Evolutionary conservation across 192 early-diverging fungal genomes (phyloP), one percentile per base, ranked within the genome.

Genomic region (Chytriomyces hyalinus): DNA sequence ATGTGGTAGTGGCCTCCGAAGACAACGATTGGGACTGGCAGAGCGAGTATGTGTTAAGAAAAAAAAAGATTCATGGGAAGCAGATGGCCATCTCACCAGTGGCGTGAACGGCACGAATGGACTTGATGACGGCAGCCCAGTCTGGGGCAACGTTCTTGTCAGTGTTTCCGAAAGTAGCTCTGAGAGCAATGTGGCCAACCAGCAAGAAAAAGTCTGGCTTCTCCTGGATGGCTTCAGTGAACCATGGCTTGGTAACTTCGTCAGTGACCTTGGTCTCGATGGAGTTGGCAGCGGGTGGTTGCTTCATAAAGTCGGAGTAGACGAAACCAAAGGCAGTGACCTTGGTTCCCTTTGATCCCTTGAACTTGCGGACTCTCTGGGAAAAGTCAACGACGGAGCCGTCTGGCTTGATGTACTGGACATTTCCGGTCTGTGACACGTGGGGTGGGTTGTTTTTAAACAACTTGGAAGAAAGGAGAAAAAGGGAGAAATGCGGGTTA

Each of bases 1-100:
- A 86, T 65, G 66, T 89, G 88, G 79, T 82, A 80, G 67, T 88
- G 85, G 11, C 88, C 88, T 47, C 88, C 86, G 49, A 89, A 79
- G 64, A 89, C 53, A 20, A 83, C 62, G 59, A 89, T 87, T 20
- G 88, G 88, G 61, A 81, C 43, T 17, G 1, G 36, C 1, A 36
- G 3, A 1, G 36, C 36, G 36, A 36, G 4, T 2, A 0, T 36
- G 36, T 36, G 36, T 36, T 36, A 36, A 2, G 0, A 36, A 36
- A 4, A 2, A 36, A 36, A 36, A 26, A 26, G 24, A 26, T 36
- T 36, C 36, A 4, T 36, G 4, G 2, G 36, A 36, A 36, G 36
- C 36, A 36, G 36, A 26, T 36, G 3, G 36, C 0, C 0, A 36
- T 80, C 36, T 36, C 36, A 36, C 36, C 36, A 65, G 80, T 65